phyloP scores from a whole-genome alignment of 805 yeast species.

The Starmera quercuum region DNA sequence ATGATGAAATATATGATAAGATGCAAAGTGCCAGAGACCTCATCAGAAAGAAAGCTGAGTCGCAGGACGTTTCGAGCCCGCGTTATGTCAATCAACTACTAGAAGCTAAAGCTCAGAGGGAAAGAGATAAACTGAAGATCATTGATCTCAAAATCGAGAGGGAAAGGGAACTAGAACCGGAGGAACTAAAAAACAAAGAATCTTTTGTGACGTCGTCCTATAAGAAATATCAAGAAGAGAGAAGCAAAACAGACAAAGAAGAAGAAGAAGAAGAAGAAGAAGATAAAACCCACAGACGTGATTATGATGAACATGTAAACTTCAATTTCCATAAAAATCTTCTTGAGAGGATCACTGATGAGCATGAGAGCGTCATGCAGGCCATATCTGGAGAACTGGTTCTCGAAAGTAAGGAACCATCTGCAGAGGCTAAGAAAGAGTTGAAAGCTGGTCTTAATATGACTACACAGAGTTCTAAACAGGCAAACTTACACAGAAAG shows the following conservation, averaged over 20 bases:
- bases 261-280: conserved; percentile 5
- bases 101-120: conserved; percentile 36
- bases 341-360: neutral
- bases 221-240: conserved; percentile 27
- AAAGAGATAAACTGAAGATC: conserved; percentile 35
- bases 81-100: conserved; percentile 34
- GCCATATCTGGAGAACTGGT: too few relatives aligned
- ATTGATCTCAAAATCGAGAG: conserved; percentile 28
- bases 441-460: too few relatives aligned
- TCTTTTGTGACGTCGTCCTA: conserved; percentile 44
- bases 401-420: too few relatives aligned
- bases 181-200: conserved; percentile 29
- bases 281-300: conserved; percentile 1
- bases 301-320: neutral
- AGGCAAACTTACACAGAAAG: too few relatives aligned
- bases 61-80: conserved; percentile 8
- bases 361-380: neutral
- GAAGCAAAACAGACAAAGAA: conserved; percentile 10
- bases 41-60: conserved; percentile 2
- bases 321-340: neutral
- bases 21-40: conserved; percentile 22
- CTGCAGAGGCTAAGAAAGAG: too few relatives aligned
- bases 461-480: too few relatives aligned
- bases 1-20: conserved; percentile 41
- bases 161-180: conserved; percentile 33